These are phyloP conservation scores for Linnemannia hyalina DNA, from an alignment of 192 early-diverging fungal species.

Conservation along the genomic window DNA sequence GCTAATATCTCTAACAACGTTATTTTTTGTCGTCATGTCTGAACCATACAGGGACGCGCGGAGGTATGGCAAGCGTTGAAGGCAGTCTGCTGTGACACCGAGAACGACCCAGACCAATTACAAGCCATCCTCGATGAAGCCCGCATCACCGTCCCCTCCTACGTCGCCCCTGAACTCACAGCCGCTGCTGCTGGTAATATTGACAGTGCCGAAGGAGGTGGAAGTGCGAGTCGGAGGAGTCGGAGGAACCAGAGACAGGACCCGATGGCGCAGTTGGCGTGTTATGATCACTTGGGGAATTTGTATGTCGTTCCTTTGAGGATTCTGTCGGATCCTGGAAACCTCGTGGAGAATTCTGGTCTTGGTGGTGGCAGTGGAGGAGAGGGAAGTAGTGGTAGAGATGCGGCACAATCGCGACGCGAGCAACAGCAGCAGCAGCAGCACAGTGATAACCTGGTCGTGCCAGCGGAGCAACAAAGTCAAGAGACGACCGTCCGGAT, in stretches of 20 bases:
- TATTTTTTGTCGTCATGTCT: neutral
- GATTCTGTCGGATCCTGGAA: neutral
- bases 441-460: neutral
- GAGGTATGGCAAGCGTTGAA: constrained; percentile 15
- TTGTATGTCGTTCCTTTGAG: neutral
- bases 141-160: constrained; percentile 9
- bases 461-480: neutral
- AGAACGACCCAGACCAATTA: neutral
- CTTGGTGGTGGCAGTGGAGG: neutral
- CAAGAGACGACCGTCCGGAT: neutral
- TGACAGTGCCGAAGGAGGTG: neutral
- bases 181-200: neutral
- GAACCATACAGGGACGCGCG: neutral
- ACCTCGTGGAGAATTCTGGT: neutral
- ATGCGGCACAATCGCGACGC: neutral
- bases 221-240: neutral
- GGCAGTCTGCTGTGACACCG: constrained; percentile 6
- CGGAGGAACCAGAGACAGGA: neutral
- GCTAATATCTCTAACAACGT: neutral
- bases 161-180: neutral
- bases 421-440: neutral
- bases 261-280: neutral
- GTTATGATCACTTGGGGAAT: neutral
- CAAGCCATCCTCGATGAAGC: constrained; percentile 16
- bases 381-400: neutral